These are phyloP conservation scores for Fusarium penzigii DNA, from an alignment of 2,329 filamentous ascomycete species.

Conservation along the genomic window DNA sequence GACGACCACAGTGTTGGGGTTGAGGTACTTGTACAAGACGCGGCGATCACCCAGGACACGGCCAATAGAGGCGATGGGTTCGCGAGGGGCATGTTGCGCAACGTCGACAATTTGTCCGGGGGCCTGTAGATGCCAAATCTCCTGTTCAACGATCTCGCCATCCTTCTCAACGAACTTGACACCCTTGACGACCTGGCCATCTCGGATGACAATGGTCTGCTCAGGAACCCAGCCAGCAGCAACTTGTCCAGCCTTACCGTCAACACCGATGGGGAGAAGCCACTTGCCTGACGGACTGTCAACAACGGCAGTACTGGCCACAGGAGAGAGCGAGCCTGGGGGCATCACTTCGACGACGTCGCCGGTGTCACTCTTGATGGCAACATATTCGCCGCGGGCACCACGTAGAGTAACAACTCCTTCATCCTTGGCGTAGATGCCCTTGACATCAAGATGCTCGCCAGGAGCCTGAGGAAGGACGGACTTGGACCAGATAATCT, in stretches of 20 bases:
- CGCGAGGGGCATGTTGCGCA: conserved; percentile 69
- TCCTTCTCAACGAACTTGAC: conserved; percentile 51
- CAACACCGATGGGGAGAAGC: conserved; percentile 53
- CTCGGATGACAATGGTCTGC: conserved; percentile 56
- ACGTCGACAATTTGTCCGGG: conserved; percentile 69
- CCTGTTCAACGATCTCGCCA: conserved; percentile 43
- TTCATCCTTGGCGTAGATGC: conserved; percentile 63
- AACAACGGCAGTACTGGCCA: conserved; percentile 50
- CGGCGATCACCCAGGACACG: conserved; percentile 87
- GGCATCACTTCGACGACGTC: conserved; percentile 47
- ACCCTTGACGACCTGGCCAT: conserved; percentile 53
- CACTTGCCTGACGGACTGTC: conserved; percentile 53
- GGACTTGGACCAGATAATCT: conserved; percentile 73
- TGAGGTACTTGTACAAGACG: conserved; percentile 98
- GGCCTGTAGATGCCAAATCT: conserved; percentile 74
- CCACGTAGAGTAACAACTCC: conserved; percentile 60
- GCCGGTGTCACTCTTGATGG: conserved; percentile 56
- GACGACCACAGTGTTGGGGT: conserved; percentile 79
- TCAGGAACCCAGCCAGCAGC: conserved; percentile 48
- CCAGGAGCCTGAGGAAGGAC: conserved; percentile 58
- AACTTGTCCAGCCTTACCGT: conserved; percentile 50
- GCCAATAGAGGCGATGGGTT: conserved; percentile 92
- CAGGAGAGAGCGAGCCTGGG: conserved; percentile 30
- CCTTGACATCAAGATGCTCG: conserved; percentile 65
- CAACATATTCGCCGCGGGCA: conserved; percentile 61